These are phyloP conservation scores for Trichophaea hybrida DNA, from an alignment of 2,329 filamentous ascomycete species.

Conservation along the genomic window DNA sequence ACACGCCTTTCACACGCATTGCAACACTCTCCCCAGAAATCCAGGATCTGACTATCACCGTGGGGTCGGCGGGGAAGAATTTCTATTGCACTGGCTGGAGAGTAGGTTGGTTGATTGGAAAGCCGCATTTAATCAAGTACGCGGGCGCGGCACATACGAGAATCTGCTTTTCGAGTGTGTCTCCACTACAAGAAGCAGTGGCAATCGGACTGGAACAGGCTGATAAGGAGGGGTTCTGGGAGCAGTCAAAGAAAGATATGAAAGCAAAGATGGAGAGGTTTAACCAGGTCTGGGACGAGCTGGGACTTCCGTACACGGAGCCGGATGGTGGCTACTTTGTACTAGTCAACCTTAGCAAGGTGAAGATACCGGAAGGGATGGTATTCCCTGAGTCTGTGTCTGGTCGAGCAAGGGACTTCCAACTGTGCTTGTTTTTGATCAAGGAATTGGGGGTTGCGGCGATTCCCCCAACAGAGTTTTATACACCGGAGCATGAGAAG, in stretches of 20 bases:
- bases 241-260: slow-evolving; percentile 70
- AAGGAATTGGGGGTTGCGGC: slow-evolving; percentile 90
- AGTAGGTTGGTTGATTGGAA: slow-evolving; percentile 87
- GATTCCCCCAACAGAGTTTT: slow-evolving; percentile 94
- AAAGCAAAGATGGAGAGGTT: slow-evolving; percentile 75
- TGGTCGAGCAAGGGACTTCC: slow-evolving; percentile 76
- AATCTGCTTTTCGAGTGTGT: slow-evolving; percentile 91
- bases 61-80: slow-evolving; percentile 93
- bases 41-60: slow-evolving; percentile 74
- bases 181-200: slow-evolving; percentile 82
- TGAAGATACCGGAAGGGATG: slow-evolving; percentile 70
- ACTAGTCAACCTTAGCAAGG: slow-evolving; percentile 79
- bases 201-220: slow-evolving; percentile 91
- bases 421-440: slow-evolving; percentile 91
- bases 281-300: slow-evolving; percentile 64
- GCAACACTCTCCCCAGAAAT: slow-evolving; percentile 83
- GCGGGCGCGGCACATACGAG: slow-evolving; percentile 85
- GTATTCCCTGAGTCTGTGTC: slow-evolving; percentile 81
- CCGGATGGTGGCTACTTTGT: slow-evolving; percentile 97
- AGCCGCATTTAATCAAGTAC: slow-evolving; percentile 74
- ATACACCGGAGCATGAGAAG: slow-evolving; percentile 67
- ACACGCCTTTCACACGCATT: slow-evolving; percentile 85
- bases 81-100: slow-evolving; percentile 98
- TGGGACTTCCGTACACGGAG: slow-evolving; percentile 68
- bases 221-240: slow-evolving; percentile 75